A percentile compares a stretch with the other conserved stretches of the same genome.
phyloP scores from a whole-genome alignment of 805 yeast species.

The Suhomyces tanzawaensis region DNA sequence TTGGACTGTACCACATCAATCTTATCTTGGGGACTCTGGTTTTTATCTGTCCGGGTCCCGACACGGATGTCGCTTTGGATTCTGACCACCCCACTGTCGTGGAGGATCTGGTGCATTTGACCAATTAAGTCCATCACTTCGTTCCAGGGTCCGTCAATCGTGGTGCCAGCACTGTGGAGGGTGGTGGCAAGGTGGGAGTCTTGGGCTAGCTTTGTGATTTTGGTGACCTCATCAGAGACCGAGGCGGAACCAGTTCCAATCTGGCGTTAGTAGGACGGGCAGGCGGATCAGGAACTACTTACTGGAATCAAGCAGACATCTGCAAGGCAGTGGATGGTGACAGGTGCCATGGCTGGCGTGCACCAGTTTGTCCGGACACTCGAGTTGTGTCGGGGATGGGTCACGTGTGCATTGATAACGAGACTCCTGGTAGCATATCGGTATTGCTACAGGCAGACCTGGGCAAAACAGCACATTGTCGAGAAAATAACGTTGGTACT shows the following conservation, averaged over 20 bases:
- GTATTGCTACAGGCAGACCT: too few species aligned
- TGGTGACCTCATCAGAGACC: conserved; percentile 76
- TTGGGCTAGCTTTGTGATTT: conserved; percentile 62
- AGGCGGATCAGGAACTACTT: conserved; percentile 23
- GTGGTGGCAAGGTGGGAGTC: conserved; percentile 62
- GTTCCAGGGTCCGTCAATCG: conserved; percentile 90
- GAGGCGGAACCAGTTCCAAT: conserved; percentile 79
- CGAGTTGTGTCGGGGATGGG: too few species aligned
- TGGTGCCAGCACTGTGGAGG: conserved; percentile 89
- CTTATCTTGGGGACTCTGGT: conserved; percentile 71
- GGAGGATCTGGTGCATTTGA: conserved; percentile 68
- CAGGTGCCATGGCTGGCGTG: too few species aligned
- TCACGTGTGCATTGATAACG: too few species aligned
- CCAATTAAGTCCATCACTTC: conserved; percentile 82
- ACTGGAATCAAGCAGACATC: conserved; percentile 85
- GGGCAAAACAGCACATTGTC: too few species aligned
- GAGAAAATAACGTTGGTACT: too few species aligned
- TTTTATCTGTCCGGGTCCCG: conserved; percentile 79
- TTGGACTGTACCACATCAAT: conserved; percentile 62
- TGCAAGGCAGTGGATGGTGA: conserved; percentile 66
- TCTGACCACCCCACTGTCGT: conserved; percentile 65
- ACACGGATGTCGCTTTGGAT: conserved; percentile 84
- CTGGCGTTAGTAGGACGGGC: conserved; percentile 26
- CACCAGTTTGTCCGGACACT: too few species aligned
- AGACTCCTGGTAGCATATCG: too few species aligned